Percentiles rank a stretch among this genome's conserved stretches.
phyloP scores from a whole-genome alignment of 352 stramenopile genomes.

The Globisporangium cystogenes region DNA sequence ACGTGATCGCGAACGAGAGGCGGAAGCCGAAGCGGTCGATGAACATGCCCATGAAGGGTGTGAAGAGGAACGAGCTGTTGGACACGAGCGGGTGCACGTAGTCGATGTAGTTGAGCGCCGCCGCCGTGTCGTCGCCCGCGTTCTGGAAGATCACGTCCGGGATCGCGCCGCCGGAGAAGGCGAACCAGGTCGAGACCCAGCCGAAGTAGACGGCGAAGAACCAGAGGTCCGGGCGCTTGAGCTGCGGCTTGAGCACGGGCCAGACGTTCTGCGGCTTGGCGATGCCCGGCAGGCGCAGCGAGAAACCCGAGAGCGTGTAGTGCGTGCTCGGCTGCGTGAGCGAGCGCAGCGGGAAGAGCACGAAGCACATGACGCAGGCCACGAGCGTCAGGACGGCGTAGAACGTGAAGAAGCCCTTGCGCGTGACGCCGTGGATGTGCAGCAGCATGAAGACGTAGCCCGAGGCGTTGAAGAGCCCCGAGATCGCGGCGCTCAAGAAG shows the following conservation, averaged over 20 bases:
- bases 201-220: constrained; percentile 28
- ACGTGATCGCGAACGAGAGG: constrained; percentile 13
- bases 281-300: constrained; percentile 11
- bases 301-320: constrained; percentile 19
- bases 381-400: constrained; percentile 24
- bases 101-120: constrained; percentile 20
- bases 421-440: constrained; percentile 30
- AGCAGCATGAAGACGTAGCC: constrained; percentile 49
- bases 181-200: constrained; percentile 26
- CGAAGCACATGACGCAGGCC: constrained; percentile 21
- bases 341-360: constrained; percentile 17
- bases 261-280: constrained; percentile 14
- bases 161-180: constrained; percentile 22
- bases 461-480: constrained; percentile 44
- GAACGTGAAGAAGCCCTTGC: constrained; percentile 29
- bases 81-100: constrained; percentile 19
- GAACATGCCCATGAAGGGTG: constrained; percentile 18
- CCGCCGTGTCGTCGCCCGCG: constrained; percentile 6
- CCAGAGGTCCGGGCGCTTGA: constrained; percentile 17
- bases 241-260: constrained; percentile 15
- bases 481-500: constrained; percentile 34
- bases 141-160: constrained; percentile 19
- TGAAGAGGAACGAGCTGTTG: constrained; percentile 24
- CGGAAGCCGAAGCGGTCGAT: constrained; percentile 22
- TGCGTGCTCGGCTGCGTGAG: constrained; percentile 9